Percentiles rank a stretch among this genome's conserved stretches.
Evolutionary conservation across 208 protist genomes (phyloP).

Genomic region (Trypanosomatidae sp.): DNA sequence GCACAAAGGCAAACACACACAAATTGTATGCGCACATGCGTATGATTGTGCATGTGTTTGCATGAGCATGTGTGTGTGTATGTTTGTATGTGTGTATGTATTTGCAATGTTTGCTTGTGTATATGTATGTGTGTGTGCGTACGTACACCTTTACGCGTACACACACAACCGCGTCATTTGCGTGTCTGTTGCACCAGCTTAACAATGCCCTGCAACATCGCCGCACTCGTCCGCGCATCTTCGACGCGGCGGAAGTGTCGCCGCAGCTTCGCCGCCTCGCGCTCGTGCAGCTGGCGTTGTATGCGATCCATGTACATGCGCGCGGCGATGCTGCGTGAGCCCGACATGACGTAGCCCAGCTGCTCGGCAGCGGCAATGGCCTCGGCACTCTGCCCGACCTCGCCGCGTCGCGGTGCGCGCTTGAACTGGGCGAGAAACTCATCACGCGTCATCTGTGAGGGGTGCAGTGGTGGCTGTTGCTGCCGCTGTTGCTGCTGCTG

Average conservation of each 20-base stretch:
- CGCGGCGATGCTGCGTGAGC: constrained; percentile 68
- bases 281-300: constrained; percentile 84
- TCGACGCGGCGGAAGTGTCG: constrained; percentile 82
- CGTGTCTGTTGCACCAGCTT: constrained; percentile 23
- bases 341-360: constrained; percentile 87
- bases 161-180: not conserved
- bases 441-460: constrained; percentile 79
- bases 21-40: too few species aligned
- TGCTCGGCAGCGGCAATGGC: constrained; percentile 63
- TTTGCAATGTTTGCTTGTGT: too few species aligned
- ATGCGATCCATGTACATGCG: constrained; percentile 78
- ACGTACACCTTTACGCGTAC: too few species aligned
- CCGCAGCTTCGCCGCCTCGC: constrained; percentile 74
- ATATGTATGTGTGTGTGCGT: too few species aligned
- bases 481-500: not conserved
- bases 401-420: constrained; percentile 67
- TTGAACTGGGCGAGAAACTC: constrained; percentile 84
- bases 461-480: constrained; percentile 15
- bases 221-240: constrained; percentile 63
- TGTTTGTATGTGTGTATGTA: too few species aligned
- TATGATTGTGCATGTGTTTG: too few species aligned
- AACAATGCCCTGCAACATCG: constrained; percentile 38
- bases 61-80: too few species aligned
- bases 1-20: too few species aligned
- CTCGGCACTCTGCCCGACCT: constrained; percentile 73